Base-by-base conservation (phyloP, 1,284 basidiomycete genomes). In the Phellopilus nigrolimitatus region DNA sequence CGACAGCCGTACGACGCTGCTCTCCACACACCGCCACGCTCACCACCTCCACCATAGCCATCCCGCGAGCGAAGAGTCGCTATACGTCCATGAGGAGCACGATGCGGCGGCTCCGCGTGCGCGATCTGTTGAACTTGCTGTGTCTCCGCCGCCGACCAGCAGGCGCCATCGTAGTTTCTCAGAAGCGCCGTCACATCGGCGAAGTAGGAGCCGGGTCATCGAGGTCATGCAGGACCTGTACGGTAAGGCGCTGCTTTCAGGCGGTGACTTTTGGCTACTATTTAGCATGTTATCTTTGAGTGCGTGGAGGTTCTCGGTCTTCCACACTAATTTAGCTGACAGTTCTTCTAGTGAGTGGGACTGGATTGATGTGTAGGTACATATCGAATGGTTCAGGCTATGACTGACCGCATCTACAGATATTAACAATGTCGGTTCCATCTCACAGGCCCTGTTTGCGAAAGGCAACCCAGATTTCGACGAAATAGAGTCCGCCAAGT, bases 391-490 rank as follows among this genome's bases (percentile, higher is more conserved):
- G 21, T 36, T 30, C 3, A 36, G 33, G 10, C n/a, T 7, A n/a
- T 34, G 4, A 52, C 28, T 46, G 27, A 42, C 28, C 39, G 34
- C 28, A 33, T 19, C 4, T 25, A 12, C 58, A 90, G 87, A 89
- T 61, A 97, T 97, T 71, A 95, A 95, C 69, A 97, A 97, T 59
- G 91, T 92, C 19, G 93, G 93, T n/a, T 86, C 88, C 0, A 91
- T 97, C 64, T 83, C 93, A 0, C 84, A 91, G 63, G 90, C 90
- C 0, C 73, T 97, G 10, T 91, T 84, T 55, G 80, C 85, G 10
- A 74, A 84, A 55, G 78, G 78, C 5, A 77, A 84, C 42, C 66
- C 76, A 1, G 61, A 73, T 3, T 90, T 86, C 59, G 82, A 91
- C 59, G 78, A 80, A 17, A 65, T 74, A 0, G 73, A 76, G 56